These are phyloP conservation scores for Aspergillus luchuensis DNA, from an alignment of 2,329 filamentous ascomycete genomes.

Conservation along the genomic window DNA sequence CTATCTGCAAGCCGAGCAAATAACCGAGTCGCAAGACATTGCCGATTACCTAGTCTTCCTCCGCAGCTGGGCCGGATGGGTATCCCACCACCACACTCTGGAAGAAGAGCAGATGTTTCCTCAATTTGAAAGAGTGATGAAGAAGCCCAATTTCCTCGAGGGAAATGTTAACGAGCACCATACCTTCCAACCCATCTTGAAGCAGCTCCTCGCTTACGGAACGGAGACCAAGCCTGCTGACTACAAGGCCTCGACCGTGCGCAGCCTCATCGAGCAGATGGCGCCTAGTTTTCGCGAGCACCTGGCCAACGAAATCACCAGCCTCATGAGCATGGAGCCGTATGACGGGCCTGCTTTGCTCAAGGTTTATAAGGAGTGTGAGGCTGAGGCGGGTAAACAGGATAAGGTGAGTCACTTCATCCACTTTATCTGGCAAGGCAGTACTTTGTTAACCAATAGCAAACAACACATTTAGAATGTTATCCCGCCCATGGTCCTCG, in stretches of 20 bases:
- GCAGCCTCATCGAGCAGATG: not conserved
- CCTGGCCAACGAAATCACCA: not conserved
- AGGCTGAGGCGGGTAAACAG: constrained; percentile 3
- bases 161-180: constrained; percentile 2
- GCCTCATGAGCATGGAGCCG: not conserved
- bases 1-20: not conserved
- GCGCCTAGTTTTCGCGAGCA: constrained; percentile 2
- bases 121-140: not conserved
- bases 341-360: not conserved
- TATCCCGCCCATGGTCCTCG: constrained; percentile 2
- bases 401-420: not conserved
- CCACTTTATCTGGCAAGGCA: too few species aligned
- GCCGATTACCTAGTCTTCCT: constrained; percentile 10
- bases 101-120: constrained; percentile 10
- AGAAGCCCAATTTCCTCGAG: not conserved
- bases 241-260: not conserved
- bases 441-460: not conserved
- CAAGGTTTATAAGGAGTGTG: not conserved
- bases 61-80: not conserved
- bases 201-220: not conserved
- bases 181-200: not conserved
- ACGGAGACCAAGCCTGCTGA: not conserved
- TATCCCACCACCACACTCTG: constrained; percentile 7
- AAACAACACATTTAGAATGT: not conserved
- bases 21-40: not conserved